Evolutionary conservation across 352 stramenopile species (phyloP).

Genomic region (Thraustochytrium striatum): DNA sequence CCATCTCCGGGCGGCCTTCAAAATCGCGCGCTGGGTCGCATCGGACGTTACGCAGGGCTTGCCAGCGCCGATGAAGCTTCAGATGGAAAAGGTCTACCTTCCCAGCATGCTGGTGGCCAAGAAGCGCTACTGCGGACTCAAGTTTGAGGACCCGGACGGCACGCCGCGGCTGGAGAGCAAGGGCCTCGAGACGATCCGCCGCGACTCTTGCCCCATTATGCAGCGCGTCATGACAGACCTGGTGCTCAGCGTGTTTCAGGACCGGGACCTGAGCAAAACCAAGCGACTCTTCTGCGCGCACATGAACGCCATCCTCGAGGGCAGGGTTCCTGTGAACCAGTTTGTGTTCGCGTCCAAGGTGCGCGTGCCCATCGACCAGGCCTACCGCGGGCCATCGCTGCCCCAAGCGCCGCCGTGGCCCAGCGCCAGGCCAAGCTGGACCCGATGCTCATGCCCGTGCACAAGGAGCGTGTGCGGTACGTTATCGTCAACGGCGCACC

Average conservation of each 20-base stretch:
- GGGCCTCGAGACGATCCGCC: conserved; percentile 83
- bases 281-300: conserved; percentile 54
- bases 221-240: conserved; percentile 42
- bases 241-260: conserved; percentile 47
- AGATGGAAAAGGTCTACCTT: conserved; percentile 81
- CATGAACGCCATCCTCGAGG: conserved; percentile 53
- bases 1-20: conserved; percentile 85
- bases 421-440: conserved; percentile 53
- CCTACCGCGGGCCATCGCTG: conserved; percentile 50
- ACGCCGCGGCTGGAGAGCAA: conserved; percentile 71
- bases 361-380: conserved; percentile 54
- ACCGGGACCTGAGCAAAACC: conserved; percentile 52
- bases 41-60: conserved; percentile 72
- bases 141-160: conserved; percentile 63
- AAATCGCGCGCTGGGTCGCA: conserved; percentile 83
- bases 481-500: conserved; percentile 80
- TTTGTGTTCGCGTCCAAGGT: conserved; percentile 62
- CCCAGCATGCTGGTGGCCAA: conserved; percentile 86
- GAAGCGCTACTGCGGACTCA: conserved; percentile 85
- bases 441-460: conserved; percentile 54
- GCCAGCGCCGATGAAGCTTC: conserved; percentile 63
- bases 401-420: conserved; percentile 58
- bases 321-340: conserved; percentile 49
- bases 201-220: conserved; percentile 80
- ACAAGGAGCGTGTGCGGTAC: conserved; percentile 71